These are phyloP conservation scores for Gonium pectorale DNA, from an alignment of 139 green algal species.

Conservation along the genomic window DNA sequence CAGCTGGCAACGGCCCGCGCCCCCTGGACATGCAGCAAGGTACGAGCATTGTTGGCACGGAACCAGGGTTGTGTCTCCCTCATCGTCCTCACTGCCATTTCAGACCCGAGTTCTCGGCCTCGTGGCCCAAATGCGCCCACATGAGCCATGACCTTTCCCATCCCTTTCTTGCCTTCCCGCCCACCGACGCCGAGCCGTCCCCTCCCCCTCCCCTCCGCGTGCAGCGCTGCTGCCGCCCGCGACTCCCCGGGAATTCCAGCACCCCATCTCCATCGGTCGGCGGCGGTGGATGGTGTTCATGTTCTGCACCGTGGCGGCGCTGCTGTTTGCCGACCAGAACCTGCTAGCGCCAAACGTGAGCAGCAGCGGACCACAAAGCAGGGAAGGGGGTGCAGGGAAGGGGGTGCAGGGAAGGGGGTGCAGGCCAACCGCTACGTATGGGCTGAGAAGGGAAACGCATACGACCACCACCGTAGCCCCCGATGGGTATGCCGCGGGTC, in stretches of 20 bases:
- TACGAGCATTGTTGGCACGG: too few relatives aligned
- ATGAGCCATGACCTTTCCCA: neutral
- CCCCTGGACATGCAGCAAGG: conserved; percentile 41
- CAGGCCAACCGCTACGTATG: too few relatives aligned
- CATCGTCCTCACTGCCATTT: too few relatives aligned
- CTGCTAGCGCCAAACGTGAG: conserved; percentile 88
- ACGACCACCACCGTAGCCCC: too few relatives aligned
- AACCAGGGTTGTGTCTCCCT: too few relatives aligned
- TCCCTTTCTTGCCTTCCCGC: neutral
- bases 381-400: neutral
- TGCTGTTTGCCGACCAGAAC: conserved; percentile 94
- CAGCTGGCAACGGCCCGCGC: too few relatives aligned
- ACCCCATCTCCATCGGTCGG: conserved; percentile 50
- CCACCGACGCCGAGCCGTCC: neutral
- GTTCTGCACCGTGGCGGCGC: conserved; percentile 76
- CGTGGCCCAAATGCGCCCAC: neutral
- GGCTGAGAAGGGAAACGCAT: too few relatives aligned
- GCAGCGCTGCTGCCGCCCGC: conserved; percentile 22
- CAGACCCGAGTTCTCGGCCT: neutral
- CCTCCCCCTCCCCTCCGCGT: neutral
- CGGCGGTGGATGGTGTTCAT: conserved; percentile 74
- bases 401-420: neutral
- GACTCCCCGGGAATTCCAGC: conserved; percentile 4
- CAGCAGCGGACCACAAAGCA: neutral
- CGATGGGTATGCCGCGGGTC: too few relatives aligned